Evolutionary conservation across 2,329 filamentous ascomycete species (phyloP), one percentile per base, ranked within the genome.

Genomic region (Alternaria burnsii): DNA sequence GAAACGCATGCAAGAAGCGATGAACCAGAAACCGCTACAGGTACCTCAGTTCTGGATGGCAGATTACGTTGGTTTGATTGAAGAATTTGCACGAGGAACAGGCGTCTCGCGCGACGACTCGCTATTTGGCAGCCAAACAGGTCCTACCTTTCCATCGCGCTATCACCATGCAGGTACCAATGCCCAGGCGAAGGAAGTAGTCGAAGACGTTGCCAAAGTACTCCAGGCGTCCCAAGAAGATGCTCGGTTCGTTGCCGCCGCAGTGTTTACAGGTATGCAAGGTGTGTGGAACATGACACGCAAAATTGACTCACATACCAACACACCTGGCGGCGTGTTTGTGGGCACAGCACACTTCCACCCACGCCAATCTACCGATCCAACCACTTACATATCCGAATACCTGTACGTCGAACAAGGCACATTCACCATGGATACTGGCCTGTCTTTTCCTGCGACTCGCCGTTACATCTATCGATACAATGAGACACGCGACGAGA

Each of bases 31-130:
- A 9, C 57, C 63, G 10, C 47, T 82, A 78, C 10, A 84, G 81
- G 67, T 90, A 76, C 62, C 84, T 1, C 92, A 95, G 69, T 95
- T 93, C 68, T 92, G 91, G 38, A 94, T 94, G 89, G 89, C 89
- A 10, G 92, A 96, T 76, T 94, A 94, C 74, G 78, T 88, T 8
- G 94, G 88, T 62, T 78, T 94, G 12, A 89, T 94, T 83, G 88
- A 93, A 66, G 86, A 90, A 12, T 88, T 94, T 59, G 82, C 88
- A 12, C 75, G 83, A 2, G 85, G 87, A 0, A 80, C 92, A 3
- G 82, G 80, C 0, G 81, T 93, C 9, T 36, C 66, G 14, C 79
- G 83, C 3, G 70, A 75, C 71, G 30, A 84, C 66, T 16, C 73
- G 66, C n/a, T 78, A 0, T 75, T 78, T 16, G 69, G 70, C 1